A percentile compares a stretch with the other conserved stretches of the same genome.
Evolutionary conservation across 2,329 filamentous ascomycete genomes (phyloP).

Genomic region (Incumbomyces delicatus): DNA sequence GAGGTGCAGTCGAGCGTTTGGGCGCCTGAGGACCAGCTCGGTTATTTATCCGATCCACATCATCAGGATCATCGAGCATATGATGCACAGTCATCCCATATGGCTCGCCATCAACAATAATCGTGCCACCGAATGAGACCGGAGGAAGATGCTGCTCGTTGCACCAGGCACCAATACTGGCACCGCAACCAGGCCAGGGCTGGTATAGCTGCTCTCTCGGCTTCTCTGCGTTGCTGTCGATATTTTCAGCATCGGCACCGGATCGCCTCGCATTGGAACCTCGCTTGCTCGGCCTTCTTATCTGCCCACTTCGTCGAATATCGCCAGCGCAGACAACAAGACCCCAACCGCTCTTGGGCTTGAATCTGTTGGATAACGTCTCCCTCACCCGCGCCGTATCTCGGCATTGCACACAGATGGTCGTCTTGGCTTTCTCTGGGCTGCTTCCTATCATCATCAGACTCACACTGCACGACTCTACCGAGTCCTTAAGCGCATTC

Average conservation of each 20-base stretch:
- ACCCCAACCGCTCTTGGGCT: slow-evolving; percentile 46
- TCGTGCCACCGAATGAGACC: slow-evolving; percentile 80
- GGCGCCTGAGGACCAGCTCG: slow-evolving; percentile 23
- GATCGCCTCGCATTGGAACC: slow-evolving; percentile 14
- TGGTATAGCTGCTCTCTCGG: slow-evolving; percentile 64
- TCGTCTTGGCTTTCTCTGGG: slow-evolving; percentile 47
- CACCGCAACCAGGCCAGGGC: slow-evolving; percentile 67
- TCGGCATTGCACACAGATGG: slow-evolving; percentile 53
- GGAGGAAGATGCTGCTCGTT: slow-evolving; percentile 78
- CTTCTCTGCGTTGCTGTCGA: slow-evolving; percentile 7
- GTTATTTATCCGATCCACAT: slow-evolving; percentile 33
- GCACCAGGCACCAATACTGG: slow-evolving; percentile 85
- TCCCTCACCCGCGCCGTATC: slow-evolving; percentile 44
- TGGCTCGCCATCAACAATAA: slow-evolving; percentile 72
- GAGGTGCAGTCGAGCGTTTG: slow-evolving; percentile 35
- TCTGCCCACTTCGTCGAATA: slow-evolving; percentile 45
- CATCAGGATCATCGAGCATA: slow-evolving; percentile 65
- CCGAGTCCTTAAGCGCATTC: slow-evolving; percentile 48
- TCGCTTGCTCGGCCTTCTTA: slow-evolving; percentile 28
- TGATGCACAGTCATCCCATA: slow-evolving; percentile 97
- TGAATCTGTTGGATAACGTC: slow-evolving; percentile 47
- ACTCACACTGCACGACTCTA: slow-evolving; percentile 52
- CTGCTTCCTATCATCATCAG: slow-evolving; percentile 52
- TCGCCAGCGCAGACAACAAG: slow-evolving; percentile 53
- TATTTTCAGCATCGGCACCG: slow-evolving; percentile 10